A percentile compares a stretch with the other conserved stretches of the same genome.
phyloP scores from a whole-genome alignment of 345 rosid genomes.

The Brassica incana region DNA sequence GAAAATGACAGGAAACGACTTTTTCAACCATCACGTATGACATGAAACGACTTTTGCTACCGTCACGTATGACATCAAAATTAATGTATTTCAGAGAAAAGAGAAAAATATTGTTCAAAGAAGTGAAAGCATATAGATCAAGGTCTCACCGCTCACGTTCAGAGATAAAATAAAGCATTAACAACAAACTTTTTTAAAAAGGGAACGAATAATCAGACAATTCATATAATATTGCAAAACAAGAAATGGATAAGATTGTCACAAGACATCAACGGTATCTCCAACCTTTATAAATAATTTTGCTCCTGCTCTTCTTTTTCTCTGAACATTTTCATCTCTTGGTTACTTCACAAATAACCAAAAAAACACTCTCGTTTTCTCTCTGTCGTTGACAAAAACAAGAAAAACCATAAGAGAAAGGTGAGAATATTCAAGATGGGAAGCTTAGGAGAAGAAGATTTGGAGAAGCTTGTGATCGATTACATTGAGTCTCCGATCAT shows the following conservation, averaged over 20 bases:
- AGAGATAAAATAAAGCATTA: conserved; percentile 2
- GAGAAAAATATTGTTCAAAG: neutral
- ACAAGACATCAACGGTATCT: neutral
- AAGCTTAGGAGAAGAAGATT: conserved; percentile 49
- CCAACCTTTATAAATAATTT: neutral
- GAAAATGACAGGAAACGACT: conserved; percentile 38
- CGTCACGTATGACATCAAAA: conserved; percentile 15
- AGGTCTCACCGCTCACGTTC: neutral
- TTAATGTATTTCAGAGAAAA: neutral
- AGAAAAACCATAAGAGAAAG: conserved; percentile 1
- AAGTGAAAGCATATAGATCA: neutral
- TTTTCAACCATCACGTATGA: conserved; percentile 31
- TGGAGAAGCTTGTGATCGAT: conserved; percentile 52
- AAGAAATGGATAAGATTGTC: conserved; percentile 21
- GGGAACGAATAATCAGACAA: neutral
- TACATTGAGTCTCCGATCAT: conserved; percentile 42
- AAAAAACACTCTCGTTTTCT: neutral
- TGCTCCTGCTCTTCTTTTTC: neutral
- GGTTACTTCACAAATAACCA: neutral
- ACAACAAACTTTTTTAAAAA: neutral
- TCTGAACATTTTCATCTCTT: neutral
- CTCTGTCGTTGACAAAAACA: neutral
- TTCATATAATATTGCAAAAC: conserved; percentile 1
- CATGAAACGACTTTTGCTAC: conserved; percentile 34
- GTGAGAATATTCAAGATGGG: conserved; percentile 35